Conservation (phyloP, 2,329 filamentous ascomycete species). For the Colletotrichum coccodes region DNA sequence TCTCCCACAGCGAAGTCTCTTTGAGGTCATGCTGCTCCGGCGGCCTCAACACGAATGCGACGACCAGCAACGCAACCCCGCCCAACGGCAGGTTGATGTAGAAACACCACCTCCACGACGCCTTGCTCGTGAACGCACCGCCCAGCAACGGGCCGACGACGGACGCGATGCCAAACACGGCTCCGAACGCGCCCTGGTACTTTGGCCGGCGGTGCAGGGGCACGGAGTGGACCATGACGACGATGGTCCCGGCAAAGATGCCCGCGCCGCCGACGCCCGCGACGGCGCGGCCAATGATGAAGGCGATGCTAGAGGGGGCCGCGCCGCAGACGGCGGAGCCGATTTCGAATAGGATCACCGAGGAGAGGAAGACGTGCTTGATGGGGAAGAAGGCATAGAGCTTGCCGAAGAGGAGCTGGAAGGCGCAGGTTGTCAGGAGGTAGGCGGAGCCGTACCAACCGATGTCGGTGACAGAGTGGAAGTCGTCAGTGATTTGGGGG, state of each 20-base stretch:
- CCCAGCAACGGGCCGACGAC: conserved; percentile 40
- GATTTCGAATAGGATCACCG: conserved; percentile 40
- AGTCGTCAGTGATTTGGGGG: conserved; percentile 44
- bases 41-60: conserved; percentile 36
- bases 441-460: conserved; percentile 44
- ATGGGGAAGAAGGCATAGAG: conserved; percentile 41
- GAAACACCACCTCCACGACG: conserved; percentile 50
- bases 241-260: conserved; percentile 46
- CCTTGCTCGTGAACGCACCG: conserved; percentile 39
- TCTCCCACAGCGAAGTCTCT: conserved; percentile 35
- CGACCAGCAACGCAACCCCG: conserved; percentile 41
- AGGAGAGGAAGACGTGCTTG: conserved; percentile 40
- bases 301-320: conserved; percentile 42
- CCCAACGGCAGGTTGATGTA: conserved; percentile 47
- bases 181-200: conserved; percentile 45
- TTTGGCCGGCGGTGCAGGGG: conserved; percentile 51
- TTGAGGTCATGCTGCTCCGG: conserved; percentile 33
- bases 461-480: conserved; percentile 40
- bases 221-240: conserved; percentile 42
- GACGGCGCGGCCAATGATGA: conserved; percentile 51
- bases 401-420: conserved; percentile 44
- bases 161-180: conserved; percentile 52
- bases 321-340: conserved; percentile 45
- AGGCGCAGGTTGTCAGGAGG: conserved; percentile 41
- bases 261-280: conserved; percentile 49